Evolutionary conservation across 148 eudicot genomes (phyloP).

Genomic region (Fallopia convolvulus): DNA sequence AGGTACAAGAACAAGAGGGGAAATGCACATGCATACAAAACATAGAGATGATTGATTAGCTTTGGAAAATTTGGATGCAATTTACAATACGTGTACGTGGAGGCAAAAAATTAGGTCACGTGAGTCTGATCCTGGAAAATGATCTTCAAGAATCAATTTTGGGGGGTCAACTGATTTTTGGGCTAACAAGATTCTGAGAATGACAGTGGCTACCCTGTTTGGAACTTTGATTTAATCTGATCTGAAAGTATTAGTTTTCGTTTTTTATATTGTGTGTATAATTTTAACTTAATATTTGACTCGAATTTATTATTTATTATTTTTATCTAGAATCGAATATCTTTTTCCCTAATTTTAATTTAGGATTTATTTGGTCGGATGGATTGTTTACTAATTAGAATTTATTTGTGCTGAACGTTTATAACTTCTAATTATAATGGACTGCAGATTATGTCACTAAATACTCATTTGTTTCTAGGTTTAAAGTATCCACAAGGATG

Average conservation of each 20-base stretch:
- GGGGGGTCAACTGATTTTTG: conserved; percentile 1
- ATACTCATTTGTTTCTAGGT: too few species aligned
- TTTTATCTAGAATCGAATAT: too few species aligned
- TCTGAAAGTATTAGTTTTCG: neutral
- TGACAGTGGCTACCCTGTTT: neutral
- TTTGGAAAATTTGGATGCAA: neutral
- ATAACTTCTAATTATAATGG: too few species aligned
- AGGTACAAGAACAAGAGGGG: neutral
- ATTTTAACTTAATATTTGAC: too few species aligned
- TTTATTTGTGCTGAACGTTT: too few species aligned
- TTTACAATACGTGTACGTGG: neutral
- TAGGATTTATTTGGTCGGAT: too few species aligned
- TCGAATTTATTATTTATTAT: too few species aligned
- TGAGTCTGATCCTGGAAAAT: neutral
- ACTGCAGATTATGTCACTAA: too few species aligned
- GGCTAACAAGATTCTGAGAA: neutral
- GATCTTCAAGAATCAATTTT: neutral
- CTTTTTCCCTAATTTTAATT: too few species aligned
- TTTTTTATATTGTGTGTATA: neutral
- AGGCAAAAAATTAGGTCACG: conserved; percentile 1
- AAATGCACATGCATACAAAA: neutral
- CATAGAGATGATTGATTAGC: neutral
- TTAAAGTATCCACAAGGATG: too few species aligned
- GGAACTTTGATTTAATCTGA: neutral
- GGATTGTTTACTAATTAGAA: too few species aligned